Percentiles rank a stretch among this genome's conserved stretches.
These are phyloP conservation scores for Simplicillium aogashimaense DNA, from an alignment of 2,329 filamentous ascomycete genomes.

Conservation along the genomic window DNA sequence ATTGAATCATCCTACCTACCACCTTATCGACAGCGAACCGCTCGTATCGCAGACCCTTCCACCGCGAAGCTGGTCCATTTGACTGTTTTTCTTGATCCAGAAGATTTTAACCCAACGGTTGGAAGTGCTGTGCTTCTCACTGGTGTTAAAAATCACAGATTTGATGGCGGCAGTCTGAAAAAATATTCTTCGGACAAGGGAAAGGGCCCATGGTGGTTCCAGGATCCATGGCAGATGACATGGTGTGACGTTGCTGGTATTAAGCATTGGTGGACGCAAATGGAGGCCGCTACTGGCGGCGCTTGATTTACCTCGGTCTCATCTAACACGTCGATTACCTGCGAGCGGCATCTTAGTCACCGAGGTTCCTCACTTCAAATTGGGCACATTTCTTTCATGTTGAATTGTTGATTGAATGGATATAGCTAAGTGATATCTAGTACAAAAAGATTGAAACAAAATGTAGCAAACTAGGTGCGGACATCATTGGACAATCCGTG, in stretches of 20 bases:
- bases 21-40: conserved; percentile 40
- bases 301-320: too few relatives aligned
- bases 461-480: too few relatives aligned
- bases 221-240: conserved; percentile 31
- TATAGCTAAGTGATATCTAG: too few relatives aligned
- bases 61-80: conserved; percentile 41
- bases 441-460: too few relatives aligned
- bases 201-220: conserved; percentile 40
- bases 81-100: conserved; percentile 44
- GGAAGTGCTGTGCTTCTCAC: conserved; percentile 41
- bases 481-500: too few relatives aligned
- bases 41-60: conserved; percentile 39
- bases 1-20: conserved; percentile 39
- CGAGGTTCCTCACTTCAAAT: too few relatives aligned
- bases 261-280: conserved; percentile 32
- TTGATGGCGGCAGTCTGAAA: conserved; percentile 36
- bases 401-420: too few relatives aligned
- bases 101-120: conserved; percentile 32
- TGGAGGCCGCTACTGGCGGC: too few relatives aligned
- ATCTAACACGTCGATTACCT: too few relatives aligned
- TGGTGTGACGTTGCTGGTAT: conserved; percentile 41
- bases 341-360: too few relatives aligned
- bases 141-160: conserved; percentile 48
- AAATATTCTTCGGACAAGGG: conserved; percentile 31
- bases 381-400: too few relatives aligned